phyloP scores from a whole-genome alignment of 768 basidiomycete species.

The Aureoboletus auriporus region DNA sequence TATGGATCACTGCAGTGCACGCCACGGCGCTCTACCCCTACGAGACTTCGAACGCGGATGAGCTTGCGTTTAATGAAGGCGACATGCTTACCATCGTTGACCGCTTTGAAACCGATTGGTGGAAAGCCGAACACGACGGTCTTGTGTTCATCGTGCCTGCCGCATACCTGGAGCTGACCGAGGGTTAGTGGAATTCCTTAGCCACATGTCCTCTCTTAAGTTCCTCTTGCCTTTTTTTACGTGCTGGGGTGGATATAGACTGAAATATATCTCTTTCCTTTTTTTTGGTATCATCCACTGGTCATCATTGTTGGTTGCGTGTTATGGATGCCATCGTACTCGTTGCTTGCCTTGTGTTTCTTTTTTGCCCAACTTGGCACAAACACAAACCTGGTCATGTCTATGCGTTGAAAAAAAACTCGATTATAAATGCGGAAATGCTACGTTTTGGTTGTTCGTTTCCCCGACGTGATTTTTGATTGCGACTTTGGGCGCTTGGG shows the following conservation, averaged over 20 bases:
- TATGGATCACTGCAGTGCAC: conserved; percentile 38
- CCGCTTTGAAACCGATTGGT: conserved; percentile 84
- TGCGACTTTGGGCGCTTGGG: conserved; percentile 1
- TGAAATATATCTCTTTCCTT: conserved; percentile 64
- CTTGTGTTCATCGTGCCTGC: conserved; percentile 89
- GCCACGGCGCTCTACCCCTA: conserved; percentile 85
- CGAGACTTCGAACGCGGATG: conserved; percentile 63
- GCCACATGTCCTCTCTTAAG: conserved; percentile 43
- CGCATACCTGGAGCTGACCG: conserved; percentile 77
- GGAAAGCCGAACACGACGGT: conserved; percentile 89
- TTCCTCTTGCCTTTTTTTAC: conserved; percentile 46
- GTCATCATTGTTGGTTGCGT: conserved; percentile 10
- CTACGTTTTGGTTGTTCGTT: conserved; percentile 1
- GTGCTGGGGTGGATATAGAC: conserved; percentile 56
- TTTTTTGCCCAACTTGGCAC: background rate
- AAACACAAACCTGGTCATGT: conserved; percentile 6
- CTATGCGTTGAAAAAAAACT: background rate
- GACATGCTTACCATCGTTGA: conserved; percentile 80
- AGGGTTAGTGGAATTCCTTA: conserved; percentile 77
- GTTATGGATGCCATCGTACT: conserved; percentile 9
- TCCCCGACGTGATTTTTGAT: conserved; percentile 8
- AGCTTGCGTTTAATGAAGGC: conserved; percentile 82
- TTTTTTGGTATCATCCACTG: conserved; percentile 37
- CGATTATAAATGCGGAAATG: conserved; percentile 13
- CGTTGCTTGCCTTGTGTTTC: conserved; percentile 1